phyloP scores from a whole-genome alignment of 805 yeast genomes.

The Jamesozyma gamospora region DNA sequence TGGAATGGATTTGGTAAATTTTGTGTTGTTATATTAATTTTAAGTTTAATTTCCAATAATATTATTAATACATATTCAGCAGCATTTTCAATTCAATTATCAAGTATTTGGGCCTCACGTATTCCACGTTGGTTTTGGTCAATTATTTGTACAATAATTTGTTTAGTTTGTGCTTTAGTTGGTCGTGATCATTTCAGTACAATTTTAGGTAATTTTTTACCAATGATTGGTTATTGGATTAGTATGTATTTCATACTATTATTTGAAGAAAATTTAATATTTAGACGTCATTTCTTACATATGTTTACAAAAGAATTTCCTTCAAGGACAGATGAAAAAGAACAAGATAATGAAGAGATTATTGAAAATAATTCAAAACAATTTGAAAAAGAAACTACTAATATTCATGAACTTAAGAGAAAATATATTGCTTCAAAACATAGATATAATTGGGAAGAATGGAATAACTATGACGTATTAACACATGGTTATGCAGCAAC shows the following conservation, averaged over 20 bases:
- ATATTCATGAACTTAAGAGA: slow-evolving; percentile 15
- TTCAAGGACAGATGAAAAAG: too few species aligned
- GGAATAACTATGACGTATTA: slow-evolving; percentile 53
- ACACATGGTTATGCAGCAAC: slow-evolving; percentile 69
- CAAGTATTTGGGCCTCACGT: slow-evolving; percentile 43
- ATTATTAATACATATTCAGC: slow-evolving; percentile 74
- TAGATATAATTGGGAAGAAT: slow-evolving; percentile 60
- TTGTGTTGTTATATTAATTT: slow-evolving; percentile 54
- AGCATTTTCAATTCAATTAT: slow-evolving; percentile 66
- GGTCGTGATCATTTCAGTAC: slow-evolving; percentile 66
- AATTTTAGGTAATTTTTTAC: slow-evolving; percentile 70
- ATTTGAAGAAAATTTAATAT: slow-evolving; percentile 61
- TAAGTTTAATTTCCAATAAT: slow-evolving; percentile 74
- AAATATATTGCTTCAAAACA: slow-evolving; percentile 22
- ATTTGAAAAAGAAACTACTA: neutral
- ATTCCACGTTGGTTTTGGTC: slow-evolving; percentile 77
- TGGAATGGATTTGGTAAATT: slow-evolving; percentile 78
- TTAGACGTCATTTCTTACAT: slow-evolving; percentile 42
- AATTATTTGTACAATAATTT: slow-evolving; percentile 49
- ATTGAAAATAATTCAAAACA: slow-evolving; percentile 1
- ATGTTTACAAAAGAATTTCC: slow-evolving; percentile 38
- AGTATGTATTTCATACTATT: slow-evolving; percentile 67
- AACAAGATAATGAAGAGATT: neutral
- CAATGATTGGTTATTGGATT: slow-evolving; percentile 90
- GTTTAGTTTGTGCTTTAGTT: slow-evolving; percentile 60